Conservation (phyloP, 331 rosid genomes). For the Quercus phellos region DNA sequence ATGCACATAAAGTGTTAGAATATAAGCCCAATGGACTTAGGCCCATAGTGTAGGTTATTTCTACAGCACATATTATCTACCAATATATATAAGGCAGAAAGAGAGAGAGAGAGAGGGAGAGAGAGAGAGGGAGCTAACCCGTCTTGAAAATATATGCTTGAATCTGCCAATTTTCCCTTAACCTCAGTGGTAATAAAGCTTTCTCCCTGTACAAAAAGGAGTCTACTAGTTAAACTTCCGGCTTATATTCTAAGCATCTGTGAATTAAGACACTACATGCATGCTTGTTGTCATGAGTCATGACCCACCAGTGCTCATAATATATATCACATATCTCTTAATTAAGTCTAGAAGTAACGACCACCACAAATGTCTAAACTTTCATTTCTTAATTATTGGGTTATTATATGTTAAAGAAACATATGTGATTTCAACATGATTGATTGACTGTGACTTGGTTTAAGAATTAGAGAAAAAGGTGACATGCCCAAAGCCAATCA, state of each 20-base stretch:
- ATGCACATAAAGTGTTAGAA: no score
- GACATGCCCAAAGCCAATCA: neutral
- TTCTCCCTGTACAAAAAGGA: conserved; percentile 37
- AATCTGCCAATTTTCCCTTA: conserved; percentile 29
- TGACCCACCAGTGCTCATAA: neutral
- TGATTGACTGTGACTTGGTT: neutral
- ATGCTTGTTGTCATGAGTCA: neutral
- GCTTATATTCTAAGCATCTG: neutral
- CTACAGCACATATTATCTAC: no score
- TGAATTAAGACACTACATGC: neutral
- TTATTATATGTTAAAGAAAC: neutral
- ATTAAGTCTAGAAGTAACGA: neutral
- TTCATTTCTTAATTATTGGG: neutral
- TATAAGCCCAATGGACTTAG: no score
- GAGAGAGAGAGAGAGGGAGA: neutral
- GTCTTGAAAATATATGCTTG: conserved; percentile 11
- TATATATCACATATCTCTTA: neutral
- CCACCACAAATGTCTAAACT: neutral
- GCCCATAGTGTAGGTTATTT: no score
- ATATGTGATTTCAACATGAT: neutral
- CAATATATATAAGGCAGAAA: no score
- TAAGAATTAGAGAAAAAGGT: neutral
- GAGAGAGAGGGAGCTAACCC: conserved; percentile 26
- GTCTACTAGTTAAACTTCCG: neutral
- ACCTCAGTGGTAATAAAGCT: conserved; percentile 37